Base-by-base conservation (phyloP, 768 basidiomycete species). In the Panaeolus cyanescens region DNA sequence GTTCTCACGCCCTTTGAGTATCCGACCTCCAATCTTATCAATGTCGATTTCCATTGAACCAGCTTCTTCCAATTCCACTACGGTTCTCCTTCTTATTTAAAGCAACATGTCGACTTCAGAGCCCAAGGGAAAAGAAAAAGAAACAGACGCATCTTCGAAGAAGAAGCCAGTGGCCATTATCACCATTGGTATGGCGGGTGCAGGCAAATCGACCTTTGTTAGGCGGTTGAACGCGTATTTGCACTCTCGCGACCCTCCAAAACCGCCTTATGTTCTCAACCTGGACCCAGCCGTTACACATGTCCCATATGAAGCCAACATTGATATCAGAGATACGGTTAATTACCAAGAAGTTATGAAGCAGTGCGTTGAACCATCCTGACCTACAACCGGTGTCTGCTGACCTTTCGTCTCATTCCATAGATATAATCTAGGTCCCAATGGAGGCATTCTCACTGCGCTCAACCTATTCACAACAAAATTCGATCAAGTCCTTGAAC, bases 331-430 rank as follows among this genome's bases (percentile, higher is more conserved):
- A 63, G 97, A 99, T 74, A 99, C 97, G 10, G 88, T 99, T 20
- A 92, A 99, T 72, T 99, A 99, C 75, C 86, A 91, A 65, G 92
- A 99, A 76, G 96, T 99, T 67, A 99, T 99, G 97, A 96, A 97
- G 85, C 95, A 98, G 95, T 97, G 81, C 81, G 90, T 89, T 59
- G 65, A 20, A 15, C 20, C 15, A 12, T 9, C 55, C 62, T 60
- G 59, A 63, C 62, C 56, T 56, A 56, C 56, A 50, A 28, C 25
- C 25, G 6, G 6, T 34, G 33, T 22, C 6, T 28, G 4, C 59
- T 57, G 55, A 56, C 54, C 62, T 34, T 42, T 57, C 56, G 28
- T 62, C 55, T 56, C 37, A 39, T 56, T 59, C 10, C 59, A 34
- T 57, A 97, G 95, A 79, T 99, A 99, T 78, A 98, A 98, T 74